Conservation (phyloP, 257 asterid genomes). For the Euphrasia confusa region DNA sequence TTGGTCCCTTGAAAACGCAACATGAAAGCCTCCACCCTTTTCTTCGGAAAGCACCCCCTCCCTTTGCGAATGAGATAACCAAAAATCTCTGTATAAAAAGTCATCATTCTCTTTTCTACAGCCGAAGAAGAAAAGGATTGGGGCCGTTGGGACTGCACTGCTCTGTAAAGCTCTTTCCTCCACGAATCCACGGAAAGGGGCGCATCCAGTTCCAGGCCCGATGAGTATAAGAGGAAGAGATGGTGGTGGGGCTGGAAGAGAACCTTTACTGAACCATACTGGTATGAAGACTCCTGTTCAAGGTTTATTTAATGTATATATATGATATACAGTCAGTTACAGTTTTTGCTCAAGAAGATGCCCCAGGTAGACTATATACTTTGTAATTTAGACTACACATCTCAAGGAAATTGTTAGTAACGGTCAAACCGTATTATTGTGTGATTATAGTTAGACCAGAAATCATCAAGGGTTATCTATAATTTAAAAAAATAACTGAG, state of each 20-base stretch:
- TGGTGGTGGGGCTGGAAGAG: constrained; percentile 76
- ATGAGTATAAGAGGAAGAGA: constrained; percentile 79
- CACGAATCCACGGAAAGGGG: constrained; percentile 85
- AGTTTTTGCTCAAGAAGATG: neutral
- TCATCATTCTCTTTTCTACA: constrained; percentile 73
- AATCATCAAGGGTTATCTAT: too few relatives aligned
- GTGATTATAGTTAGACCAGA: too few relatives aligned
- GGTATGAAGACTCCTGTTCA: constrained; percentile 61
- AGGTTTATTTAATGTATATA: constrained; percentile 8
- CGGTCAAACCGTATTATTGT: too few relatives aligned
- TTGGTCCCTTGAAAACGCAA: constrained; percentile 84
- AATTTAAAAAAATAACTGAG: too few relatives aligned
- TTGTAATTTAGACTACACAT: too few relatives aligned
- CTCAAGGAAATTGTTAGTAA: too few relatives aligned
- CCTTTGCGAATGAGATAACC: constrained; percentile 58
- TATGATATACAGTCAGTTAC: constrained; percentile 6
- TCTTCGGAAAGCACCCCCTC: constrained; percentile 75
- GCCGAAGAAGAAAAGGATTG: constrained; percentile 77
- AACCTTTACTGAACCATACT: constrained; percentile 78
- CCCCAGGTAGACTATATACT: neutral
- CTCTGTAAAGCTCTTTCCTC: constrained; percentile 80
- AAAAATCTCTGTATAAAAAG: constrained; percentile 73
- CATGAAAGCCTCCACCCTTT: constrained; percentile 85
- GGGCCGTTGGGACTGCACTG: constrained; percentile 59
- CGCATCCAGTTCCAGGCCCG: constrained; percentile 98